Evolutionary conservation across 2,329 filamentous ascomycete species (phyloP), one percentile per base, ranked within the genome.

Genomic region (Penicillium sp.): DNA sequence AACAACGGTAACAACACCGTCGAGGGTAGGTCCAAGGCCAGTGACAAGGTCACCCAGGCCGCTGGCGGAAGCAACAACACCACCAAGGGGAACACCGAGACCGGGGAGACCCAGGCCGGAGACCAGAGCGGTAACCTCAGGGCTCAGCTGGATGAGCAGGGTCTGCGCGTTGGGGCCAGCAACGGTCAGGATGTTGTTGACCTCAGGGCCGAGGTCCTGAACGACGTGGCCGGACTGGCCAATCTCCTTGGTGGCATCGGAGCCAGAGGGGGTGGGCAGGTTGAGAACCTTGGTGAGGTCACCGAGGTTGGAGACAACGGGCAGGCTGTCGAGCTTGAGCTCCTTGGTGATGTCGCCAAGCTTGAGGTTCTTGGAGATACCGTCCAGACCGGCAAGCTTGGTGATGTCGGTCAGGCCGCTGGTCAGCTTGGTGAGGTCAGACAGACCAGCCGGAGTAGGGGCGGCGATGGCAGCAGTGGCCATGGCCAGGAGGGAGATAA

Each of bases 401-500:
- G 49, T 36, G 23, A 56, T 27, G 33, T 49, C 37, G 20, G 20
- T 36, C 8, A 34, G 29, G 37, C 50, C 37, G 37, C 50, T 39
- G 39, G 49, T 49, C 40, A 63, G 27, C 27, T 32, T 49, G 21
- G 56, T 21, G 18, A 61, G 37, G 34, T 33, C 15, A 13, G 52
- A 23, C n/a, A 49, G 45, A 37, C 45, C 49, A 32, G 47, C 33
- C 13, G 46, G 18, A 9, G 46, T 46, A 33, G 62, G 59, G 49
- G 63, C 63, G 47, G 65, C 61, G 23, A 59, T 26, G 45, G 56
- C 60, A 18, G 61, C 56, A 46, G 55, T 37, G 40, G 64, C 61
- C 49, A 53, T 20, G 30, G 52, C 47, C 30, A 55, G 18, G 44
- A 59, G 88, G 86, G 72, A 30, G 21, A 42, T 34, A 27, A 54